Evolutionary conservation across 352 stramenopile species (phyloP).

Genomic region (Phytophthora quininea): DNA sequence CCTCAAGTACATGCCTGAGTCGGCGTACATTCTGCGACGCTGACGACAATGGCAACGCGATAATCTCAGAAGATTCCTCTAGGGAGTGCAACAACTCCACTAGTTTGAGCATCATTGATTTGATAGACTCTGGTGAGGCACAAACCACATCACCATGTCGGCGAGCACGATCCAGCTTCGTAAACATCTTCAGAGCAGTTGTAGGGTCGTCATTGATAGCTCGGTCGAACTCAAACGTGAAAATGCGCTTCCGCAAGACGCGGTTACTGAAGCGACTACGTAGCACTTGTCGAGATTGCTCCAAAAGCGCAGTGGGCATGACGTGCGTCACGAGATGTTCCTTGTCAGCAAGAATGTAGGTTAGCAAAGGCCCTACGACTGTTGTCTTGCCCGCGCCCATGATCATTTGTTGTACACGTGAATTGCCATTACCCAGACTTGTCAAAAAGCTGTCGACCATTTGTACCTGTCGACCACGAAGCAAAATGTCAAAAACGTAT

Average conservation of each 20-base stretch:
- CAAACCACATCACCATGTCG: conserved; percentile 96
- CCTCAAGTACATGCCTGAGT: conserved; percentile 69
- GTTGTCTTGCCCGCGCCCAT: conserved; percentile 99
- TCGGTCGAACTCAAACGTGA: conserved; percentile 99
- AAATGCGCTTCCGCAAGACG: conserved; percentile 98
- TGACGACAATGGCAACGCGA: conserved; percentile 59
- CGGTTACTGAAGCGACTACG: conserved; percentile 97
- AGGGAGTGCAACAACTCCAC: conserved; percentile 93
- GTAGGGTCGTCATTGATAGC: conserved; percentile 88
- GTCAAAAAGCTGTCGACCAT: conserved; percentile 98
- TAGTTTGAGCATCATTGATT: conserved; percentile 99
- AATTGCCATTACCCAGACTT: conserved; percentile 79
- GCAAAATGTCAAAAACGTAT: conserved; percentile 98
- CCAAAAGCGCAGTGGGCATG: conserved; percentile 97
- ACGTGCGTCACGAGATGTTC: conserved; percentile 97
- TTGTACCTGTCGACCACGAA: conserved; percentile 98
- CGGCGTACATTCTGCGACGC: conserved; percentile 78
- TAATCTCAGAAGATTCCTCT: conserved; percentile 80
- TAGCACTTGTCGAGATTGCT: conserved; percentile 98
- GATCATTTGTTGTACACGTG: conserved; percentile 98
- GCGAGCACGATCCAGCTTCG: conserved; percentile 91
- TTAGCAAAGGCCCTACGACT: conserved; percentile 98
- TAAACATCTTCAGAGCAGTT: conserved; percentile 66
- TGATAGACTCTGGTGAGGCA: conserved; percentile 98
- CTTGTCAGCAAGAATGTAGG: conserved; percentile 97